Evolutionary conservation across 495 filamentous ascomycete genomes (phyloP), one percentile per base, ranked within the genome.

Genomic region (Lentithecium fluviatile): DNA sequence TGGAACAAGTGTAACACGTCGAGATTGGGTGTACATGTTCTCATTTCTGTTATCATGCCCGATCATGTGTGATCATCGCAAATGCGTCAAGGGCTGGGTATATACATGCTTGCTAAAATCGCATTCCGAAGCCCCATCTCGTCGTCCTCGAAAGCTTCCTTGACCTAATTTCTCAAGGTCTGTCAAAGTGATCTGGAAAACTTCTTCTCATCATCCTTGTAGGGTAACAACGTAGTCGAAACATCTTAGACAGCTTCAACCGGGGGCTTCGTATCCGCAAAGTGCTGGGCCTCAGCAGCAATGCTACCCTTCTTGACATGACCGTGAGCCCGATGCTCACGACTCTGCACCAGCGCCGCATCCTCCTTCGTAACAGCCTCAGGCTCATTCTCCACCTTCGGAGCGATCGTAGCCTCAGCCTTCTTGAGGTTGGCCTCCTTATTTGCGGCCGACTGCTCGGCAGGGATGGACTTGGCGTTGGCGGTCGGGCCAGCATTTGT

Each of bases 321-420:
- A 15, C 62, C 56, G n/a, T 61, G 50, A 46, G 52, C 62, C 4
- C 49, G 49, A 19, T 17, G 13, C 47, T 67, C 60, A 23, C 42
- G 60, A 17, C 43, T 63, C 6, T 64, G 54, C 17, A 67, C 36
- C 12, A 57, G 23, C 6, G 38, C 50, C 40, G 55, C 62, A 13
- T 69, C 62, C 13, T 66, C 62, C 52, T 62, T 65, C 6, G 62
- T 55, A 8, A 62, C 17, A 2, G 43, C 32, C 34, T 58, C 52
- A 2, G 47, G 37, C 26, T 58, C 58, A 6, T 62, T 46, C 36
- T 54, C 47, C n/a, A 58, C 32, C 58, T 69, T 66, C 23, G 62
- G 52, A 26, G 32, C n/a, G 25, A 69, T 20, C 2, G 19, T 50
- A 7, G 37, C 20, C 24, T 26, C 34, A 0, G 36, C 63, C 7